phyloP scores from a whole-genome alignment of 257 asterid genomes.

The Solanum pimpinellifolium region DNA sequence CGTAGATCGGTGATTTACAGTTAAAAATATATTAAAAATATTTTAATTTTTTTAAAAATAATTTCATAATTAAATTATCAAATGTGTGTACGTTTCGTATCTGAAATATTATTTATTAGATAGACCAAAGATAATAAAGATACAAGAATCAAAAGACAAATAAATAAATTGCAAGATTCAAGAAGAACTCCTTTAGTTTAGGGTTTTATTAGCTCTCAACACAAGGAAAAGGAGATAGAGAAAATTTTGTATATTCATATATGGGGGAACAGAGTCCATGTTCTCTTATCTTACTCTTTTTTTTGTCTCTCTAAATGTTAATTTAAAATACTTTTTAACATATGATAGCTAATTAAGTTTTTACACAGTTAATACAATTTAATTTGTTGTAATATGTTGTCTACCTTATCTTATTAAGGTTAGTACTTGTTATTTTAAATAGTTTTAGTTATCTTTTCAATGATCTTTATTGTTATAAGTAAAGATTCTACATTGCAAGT shows the following conservation, averaged over 20 bases:
- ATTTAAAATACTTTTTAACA: too few species aligned
- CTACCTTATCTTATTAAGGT: not conserved
- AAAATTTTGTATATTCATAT: conserved; percentile 13
- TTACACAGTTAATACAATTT: not conserved
- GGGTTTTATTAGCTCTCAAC: conserved; percentile 49
- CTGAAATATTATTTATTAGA: not conserved
- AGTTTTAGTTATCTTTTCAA: not conserved
- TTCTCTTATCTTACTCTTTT: conserved; percentile 39
- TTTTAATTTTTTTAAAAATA: not conserved
- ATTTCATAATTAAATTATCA: too few species aligned
- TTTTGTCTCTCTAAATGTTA: not conserved
- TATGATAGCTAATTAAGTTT: not conserved
- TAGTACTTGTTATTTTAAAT: not conserved
- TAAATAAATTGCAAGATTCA: conserved; percentile 7
- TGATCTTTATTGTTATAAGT: not conserved
- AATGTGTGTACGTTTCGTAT: not conserved
- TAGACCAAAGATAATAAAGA: not conserved
- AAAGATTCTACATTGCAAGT: conserved; percentile 1
- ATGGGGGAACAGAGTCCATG: conserved; percentile 72
- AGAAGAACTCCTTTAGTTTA: conserved; percentile 31
- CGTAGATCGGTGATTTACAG: not conserved
- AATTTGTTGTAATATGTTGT: not conserved
- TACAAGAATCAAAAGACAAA: not conserved
- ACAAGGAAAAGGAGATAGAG: conserved; percentile 74
- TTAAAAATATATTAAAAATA: not conserved